Conservation (phyloP, 306 rosid genomes). For the Glycyrrhiza uralensis region DNA sequence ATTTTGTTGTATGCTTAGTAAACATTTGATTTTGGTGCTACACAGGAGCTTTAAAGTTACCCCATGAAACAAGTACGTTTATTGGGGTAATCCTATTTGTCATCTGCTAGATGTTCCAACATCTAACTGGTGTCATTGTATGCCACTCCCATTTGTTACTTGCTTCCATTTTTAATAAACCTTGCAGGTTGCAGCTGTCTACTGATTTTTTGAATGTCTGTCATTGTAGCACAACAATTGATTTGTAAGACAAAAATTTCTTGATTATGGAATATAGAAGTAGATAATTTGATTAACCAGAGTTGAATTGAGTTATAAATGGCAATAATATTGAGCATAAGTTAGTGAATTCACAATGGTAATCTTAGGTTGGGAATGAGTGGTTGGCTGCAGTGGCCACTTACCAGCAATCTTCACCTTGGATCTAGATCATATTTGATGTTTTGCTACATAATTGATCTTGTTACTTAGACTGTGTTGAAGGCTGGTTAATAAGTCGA, state of each 20-base stretch:
- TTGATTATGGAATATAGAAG: background rate
- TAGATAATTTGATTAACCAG: background rate
- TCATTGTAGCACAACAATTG: background rate
- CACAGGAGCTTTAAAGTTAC: background rate
- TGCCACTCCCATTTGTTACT: background rate
- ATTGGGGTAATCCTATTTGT: background rate
- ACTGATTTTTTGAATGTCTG: constrained; percentile 6
- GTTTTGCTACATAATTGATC: background rate
- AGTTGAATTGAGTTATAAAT: background rate
- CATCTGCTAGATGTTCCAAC: background rate
- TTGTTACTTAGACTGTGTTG: background rate
- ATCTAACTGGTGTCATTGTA: background rate
- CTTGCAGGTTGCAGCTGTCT: background rate
- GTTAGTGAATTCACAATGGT: background rate
- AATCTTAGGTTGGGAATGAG: background rate
- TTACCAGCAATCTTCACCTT: background rate
- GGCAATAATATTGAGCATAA: background rate
- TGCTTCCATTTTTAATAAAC: background rate
- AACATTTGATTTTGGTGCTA: constrained; percentile 16
- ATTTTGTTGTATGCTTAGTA: constrained; percentile 16
- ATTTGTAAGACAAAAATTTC: background rate
- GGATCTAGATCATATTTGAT: background rate
- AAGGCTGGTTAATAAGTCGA: background rate
- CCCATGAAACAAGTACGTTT: background rate
- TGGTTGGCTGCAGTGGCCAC: background rate